Evolutionary conservation across 2,329 filamentous ascomycete genomes (phyloP), one percentile per base, ranked within the genome.

Genomic region (Ceratocystis alfenasii): DNA sequence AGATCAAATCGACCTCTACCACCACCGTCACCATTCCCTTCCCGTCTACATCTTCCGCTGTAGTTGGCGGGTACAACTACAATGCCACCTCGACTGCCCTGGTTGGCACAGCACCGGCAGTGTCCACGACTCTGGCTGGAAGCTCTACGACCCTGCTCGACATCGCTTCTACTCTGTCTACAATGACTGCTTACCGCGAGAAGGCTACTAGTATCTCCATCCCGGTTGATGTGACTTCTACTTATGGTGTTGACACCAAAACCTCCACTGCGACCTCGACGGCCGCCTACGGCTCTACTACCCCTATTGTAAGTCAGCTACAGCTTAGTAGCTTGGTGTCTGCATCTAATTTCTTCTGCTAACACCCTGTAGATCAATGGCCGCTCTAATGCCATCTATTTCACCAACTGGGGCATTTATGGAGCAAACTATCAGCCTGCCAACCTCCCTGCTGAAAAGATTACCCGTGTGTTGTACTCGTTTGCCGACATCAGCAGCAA

Each of bases 401-500:
- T 83, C 66, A 78, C 80, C 8, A 83, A 81, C 68, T 83, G 81
- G 81, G 72, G 72, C 50, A 88, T 90, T 63, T 94, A 95, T 72
- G 85, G 77, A 28, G 82, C 89, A 65, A 83, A 88, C 69, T 90
- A 87, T 72, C 81, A 87, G 63, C 86, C 88, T 0, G 80, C 86
- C 67, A 79, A 89, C 69, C 79, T 95, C 15, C 87, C 87, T 0
- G 83, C 79, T 1, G 78, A 83, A 1, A 79, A 88, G 68, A 76
- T 93, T 57, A 92, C 86, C 0, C 87, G 91, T 70, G 78, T 94
- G 1, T 79, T 94, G 3, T 93, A 82, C 71, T 80, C 22, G 5
- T 69, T 71, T 66, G 64, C 65, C 45, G 66, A 70, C 36, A 68
- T 71, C 53, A 33, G 62, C 12, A 53, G 41, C 17, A 67, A 70